These are phyloP conservation scores for Russula lepida DNA, from an alignment of 768 basidiomycete species.

Conservation along the genomic window DNA sequence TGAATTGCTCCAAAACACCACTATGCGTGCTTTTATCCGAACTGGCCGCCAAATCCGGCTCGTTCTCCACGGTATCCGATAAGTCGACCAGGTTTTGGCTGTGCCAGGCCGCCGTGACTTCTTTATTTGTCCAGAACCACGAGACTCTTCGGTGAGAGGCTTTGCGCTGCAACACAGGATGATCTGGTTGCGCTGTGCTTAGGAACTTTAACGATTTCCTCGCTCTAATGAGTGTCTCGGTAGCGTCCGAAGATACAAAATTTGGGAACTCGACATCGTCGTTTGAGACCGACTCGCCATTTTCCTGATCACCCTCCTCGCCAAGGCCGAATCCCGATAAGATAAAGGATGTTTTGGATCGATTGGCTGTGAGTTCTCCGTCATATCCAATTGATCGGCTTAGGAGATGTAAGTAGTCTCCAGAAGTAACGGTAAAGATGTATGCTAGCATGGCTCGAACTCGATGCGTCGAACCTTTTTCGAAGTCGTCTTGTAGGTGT, in stretches of 20 bases:
- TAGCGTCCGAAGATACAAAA: slow-evolving; percentile 50
- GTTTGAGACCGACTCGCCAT: slow-evolving; percentile 26
- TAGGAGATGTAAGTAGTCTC: slow-evolving; percentile 51
- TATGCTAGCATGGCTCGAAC: slow-evolving; percentile 55
- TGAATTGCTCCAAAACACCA: slow-evolving; percentile 31
- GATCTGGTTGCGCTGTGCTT: slow-evolving; percentile 53
- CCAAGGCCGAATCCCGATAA: slow-evolving; percentile 28
- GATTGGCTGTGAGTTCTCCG: slow-evolving; percentile 4
- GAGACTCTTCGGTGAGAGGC: slow-evolving; percentile 26
- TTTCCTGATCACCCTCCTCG: slow-evolving; percentile 34
- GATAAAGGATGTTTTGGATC: neutral
- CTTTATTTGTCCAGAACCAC: slow-evolving; percentile 59
- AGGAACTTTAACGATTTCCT: slow-evolving; percentile 63
- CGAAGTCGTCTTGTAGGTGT: slow-evolving; percentile 45
- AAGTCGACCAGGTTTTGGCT: neutral
- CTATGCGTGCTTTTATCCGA: neutral
- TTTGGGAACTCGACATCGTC: slow-evolving; percentile 42
- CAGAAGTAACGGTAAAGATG: slow-evolving; percentile 55
- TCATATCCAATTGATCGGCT: slow-evolving; percentile 52
- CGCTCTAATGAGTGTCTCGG: slow-evolving; percentile 51
- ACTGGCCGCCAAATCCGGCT: neutral
- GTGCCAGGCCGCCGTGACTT: slow-evolving; percentile 43
- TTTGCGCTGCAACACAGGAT: slow-evolving; percentile 40
- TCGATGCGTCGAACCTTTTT: slow-evolving; percentile 39
- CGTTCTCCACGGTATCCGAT: neutral